These are phyloP conservation scores for Discostella stelligeroides DNA, from an alignment of 108 stramenopile species.

Conservation along the genomic window DNA sequence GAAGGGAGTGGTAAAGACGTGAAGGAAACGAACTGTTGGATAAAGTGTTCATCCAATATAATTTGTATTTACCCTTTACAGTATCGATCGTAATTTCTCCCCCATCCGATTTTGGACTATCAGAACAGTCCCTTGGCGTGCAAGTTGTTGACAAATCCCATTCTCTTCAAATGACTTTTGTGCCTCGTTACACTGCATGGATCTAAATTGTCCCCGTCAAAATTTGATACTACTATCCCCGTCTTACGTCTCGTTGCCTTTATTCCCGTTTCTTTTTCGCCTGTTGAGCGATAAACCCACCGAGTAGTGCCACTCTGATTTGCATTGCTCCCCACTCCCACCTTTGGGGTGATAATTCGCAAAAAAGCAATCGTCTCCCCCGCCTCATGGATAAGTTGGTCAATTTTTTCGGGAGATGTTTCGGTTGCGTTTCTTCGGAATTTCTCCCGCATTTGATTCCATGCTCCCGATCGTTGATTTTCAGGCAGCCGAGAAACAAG, in stretches of 20 bases:
- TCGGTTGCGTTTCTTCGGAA: conserved; percentile 53
- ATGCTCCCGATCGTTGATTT: conserved; percentile 49
- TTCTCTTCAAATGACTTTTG: conserved; percentile 60
- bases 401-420: conserved; percentile 45
- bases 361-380: conserved; percentile 71
- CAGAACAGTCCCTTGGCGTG: conserved; percentile 87
- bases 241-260: conserved; percentile 36
- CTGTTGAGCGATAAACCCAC: conserved; percentile 48
- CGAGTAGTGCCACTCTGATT: conserved; percentile 47
- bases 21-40: not conserved
- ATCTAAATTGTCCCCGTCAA: conserved; percentile 82
- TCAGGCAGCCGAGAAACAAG: conserved; percentile 59
- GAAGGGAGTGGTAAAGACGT: not conserved
- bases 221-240: conserved; percentile 67
- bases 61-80: no score
- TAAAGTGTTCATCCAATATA: not conserved
- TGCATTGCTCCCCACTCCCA: conserved; percentile 32
- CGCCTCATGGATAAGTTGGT: conserved; percentile 60
- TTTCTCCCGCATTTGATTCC: conserved; percentile 55
- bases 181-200: conserved; percentile 75
- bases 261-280: conserved; percentile 45
- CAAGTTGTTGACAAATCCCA: conserved; percentile 80
- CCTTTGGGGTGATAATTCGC: conserved; percentile 75
- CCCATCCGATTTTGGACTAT: conserved; percentile 1
- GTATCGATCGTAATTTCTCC: not conserved